Percentiles rank a stretch among this genome's conserved stretches.
phyloP scores from a whole-genome alignment of 192 early-diverging fungal genomes.

The Lobosporangium transversale region DNA sequence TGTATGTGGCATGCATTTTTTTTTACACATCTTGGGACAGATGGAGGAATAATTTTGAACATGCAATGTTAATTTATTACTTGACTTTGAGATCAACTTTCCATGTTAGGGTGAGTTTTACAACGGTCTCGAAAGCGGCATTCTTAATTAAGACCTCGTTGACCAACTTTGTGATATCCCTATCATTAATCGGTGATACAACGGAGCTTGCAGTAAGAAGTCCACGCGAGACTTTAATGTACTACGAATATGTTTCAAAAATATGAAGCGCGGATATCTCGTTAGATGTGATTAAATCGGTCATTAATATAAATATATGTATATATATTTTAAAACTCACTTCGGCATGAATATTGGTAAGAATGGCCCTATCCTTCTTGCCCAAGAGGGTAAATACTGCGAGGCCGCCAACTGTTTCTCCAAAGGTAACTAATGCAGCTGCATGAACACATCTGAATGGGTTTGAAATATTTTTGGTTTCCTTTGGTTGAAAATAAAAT shows the following conservation, averaged over 20 bases:
- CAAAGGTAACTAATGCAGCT: constrained; percentile 63
- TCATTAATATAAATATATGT: neutral
- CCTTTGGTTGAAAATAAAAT: constrained; percentile 27
- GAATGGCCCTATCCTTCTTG: constrained; percentile 61
- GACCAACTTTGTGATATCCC: constrained; percentile 43
- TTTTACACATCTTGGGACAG: no score
- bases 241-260: constrained; percentile 11
- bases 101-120: constrained; percentile 58
- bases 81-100: constrained; percentile 52
- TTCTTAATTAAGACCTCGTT: constrained; percentile 62
- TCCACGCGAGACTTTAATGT: constrained; percentile 47
- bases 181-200: constrained; percentile 36
- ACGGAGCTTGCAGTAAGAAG: constrained; percentile 46
- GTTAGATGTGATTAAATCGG: neutral
- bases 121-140: constrained; percentile 59
- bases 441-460: constrained; percentile 65
- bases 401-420: constrained; percentile 65
- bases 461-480: constrained; percentile 61
- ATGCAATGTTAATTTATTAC: no score
- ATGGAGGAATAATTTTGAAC: no score
- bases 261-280: no score
- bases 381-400: constrained; percentile 59
- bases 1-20: no score
- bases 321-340: constrained; percentile 17
- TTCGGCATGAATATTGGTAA: constrained; percentile 61